Evolutionary conservation across 2,329 filamentous ascomycete species (phyloP).

Genomic region (Cladophialophora psammophila): DNA sequence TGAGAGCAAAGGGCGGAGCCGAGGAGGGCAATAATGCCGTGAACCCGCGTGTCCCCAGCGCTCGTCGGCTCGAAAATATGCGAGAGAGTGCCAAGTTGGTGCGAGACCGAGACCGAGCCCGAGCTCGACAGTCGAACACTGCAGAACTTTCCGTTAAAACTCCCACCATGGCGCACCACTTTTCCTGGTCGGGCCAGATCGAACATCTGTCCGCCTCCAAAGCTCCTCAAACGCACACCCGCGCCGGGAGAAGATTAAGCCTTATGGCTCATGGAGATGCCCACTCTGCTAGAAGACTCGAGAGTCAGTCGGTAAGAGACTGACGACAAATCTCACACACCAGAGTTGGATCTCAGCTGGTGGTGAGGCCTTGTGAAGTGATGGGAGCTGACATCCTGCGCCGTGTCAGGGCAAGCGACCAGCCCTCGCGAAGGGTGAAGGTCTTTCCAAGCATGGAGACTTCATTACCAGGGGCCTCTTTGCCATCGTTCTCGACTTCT

Average conservation of each 20-base stretch:
- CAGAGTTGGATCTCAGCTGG: neutral
- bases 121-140: neutral
- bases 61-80: neutral
- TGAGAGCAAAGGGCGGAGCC: no score
- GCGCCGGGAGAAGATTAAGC: neutral
- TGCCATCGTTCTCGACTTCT: neutral
- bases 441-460: neutral
- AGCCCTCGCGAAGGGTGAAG: neutral
- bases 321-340: conserved; percentile 4
- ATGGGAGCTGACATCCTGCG: conserved; percentile 3
- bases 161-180: no score
- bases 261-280: neutral
- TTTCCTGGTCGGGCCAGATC: neutral
- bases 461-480: neutral
- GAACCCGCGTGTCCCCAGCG: neutral
- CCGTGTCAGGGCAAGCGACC: neutral
- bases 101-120: neutral
- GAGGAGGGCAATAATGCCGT: neutral
- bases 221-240: neutral
- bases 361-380: neutral
- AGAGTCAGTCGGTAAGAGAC: neutral
- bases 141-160: neutral
- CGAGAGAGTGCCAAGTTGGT: neutral
- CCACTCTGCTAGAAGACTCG: neutral
- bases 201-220: neutral